These are phyloP conservation scores for Exserohilum turcica DNA, from an alignment of 2,329 filamentous ascomycete species.

Conservation along the genomic window DNA sequence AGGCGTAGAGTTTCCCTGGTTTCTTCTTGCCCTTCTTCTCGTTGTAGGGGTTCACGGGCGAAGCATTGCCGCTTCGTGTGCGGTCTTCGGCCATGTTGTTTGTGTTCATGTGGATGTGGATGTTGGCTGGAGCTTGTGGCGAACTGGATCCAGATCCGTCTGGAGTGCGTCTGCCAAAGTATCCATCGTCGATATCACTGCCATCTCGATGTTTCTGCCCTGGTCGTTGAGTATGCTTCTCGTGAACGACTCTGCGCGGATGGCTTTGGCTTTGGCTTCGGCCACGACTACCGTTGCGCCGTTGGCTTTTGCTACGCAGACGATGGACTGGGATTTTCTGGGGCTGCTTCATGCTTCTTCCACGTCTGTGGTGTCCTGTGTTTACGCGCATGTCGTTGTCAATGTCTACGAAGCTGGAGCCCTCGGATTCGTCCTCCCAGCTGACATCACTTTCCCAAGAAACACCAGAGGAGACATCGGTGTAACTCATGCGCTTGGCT, in stretches of 20 bases:
- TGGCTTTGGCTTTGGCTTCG: conserved; percentile 18
- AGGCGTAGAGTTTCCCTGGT: conserved; percentile 8
- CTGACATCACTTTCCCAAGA: conserved; percentile 24
- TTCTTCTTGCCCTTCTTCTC: conserved; percentile 7
- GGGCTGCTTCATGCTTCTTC: conserved; percentile 14
- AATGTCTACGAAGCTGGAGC: conserved; percentile 22
- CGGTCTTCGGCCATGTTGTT: conserved; percentile 16
- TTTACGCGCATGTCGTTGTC: conserved; percentile 27
- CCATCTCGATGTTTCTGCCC: conserved; percentile 18
- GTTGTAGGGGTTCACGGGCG: conserved; percentile 15
- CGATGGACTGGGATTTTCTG: conserved; percentile 17
- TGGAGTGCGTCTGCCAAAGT: conserved; percentile 25
- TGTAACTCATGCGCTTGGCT: conserved; percentile 17
- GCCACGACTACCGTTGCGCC: conserved; percentile 12
- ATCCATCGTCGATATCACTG: conserved; percentile 18
- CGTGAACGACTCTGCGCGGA: conserved; percentile 10
- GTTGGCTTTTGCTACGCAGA: conserved; percentile 17
- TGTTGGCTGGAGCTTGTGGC: conserved; percentile 22
- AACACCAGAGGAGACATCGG: conserved; percentile 7
- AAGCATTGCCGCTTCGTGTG: conserved; percentile 14
- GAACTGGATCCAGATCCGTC: conserved; percentile 22
- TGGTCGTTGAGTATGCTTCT: conserved; percentile 13
- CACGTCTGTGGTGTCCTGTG: conserved; percentile 21
- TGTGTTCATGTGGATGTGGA: conserved; percentile 29
- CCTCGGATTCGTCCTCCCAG: conserved; percentile 22